Percentiles rank a stretch among this genome's conserved stretches.
Conservation (phyloP, 1,284 basidiomycete genomes). For the Taiwanofungus camphoratus region DNA sequence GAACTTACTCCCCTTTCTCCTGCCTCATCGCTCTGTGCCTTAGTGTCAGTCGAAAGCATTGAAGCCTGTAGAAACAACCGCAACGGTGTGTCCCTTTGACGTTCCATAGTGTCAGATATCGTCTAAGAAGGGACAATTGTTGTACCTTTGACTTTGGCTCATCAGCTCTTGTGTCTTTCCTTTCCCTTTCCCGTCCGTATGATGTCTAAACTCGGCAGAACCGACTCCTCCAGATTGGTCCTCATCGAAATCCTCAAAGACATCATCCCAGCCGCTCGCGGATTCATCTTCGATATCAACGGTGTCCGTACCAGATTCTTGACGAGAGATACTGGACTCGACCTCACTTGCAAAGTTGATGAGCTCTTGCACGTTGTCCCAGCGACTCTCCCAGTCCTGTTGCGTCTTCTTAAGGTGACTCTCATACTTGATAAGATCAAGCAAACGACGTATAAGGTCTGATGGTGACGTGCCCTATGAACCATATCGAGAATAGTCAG, state of each 20-base stretch:
- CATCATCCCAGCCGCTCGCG: constrained; percentile 15
- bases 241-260: constrained; percentile 16
- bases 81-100: constrained; percentile 55
- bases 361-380: constrained; percentile 87
- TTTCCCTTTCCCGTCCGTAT: constrained; percentile 3
- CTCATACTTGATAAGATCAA: constrained; percentile 63
- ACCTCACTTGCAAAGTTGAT: constrained; percentile 64
- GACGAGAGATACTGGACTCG: constrained; percentile 21
- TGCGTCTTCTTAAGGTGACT: constrained; percentile 67
- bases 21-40: constrained; percentile 55
- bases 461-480: constrained; percentile 55
- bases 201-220: constrained; percentile 3
- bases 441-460: constrained; percentile 57
- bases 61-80: constrained; percentile 82
- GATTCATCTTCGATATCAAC: constrained; percentile 12
- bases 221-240: constrained; percentile 19
- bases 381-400: constrained; percentile 69
- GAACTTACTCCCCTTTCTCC: constrained; percentile 46
- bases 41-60: constrained; percentile 80
- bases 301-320: neutral
- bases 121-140: neutral
- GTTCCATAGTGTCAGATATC: neutral
- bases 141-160: neutral
- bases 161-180: neutral
- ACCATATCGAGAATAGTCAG: neutral